phyloP scores from a whole-genome alignment of 2,329 filamentous ascomycete species.

The Claviceps purpurea region DNA sequence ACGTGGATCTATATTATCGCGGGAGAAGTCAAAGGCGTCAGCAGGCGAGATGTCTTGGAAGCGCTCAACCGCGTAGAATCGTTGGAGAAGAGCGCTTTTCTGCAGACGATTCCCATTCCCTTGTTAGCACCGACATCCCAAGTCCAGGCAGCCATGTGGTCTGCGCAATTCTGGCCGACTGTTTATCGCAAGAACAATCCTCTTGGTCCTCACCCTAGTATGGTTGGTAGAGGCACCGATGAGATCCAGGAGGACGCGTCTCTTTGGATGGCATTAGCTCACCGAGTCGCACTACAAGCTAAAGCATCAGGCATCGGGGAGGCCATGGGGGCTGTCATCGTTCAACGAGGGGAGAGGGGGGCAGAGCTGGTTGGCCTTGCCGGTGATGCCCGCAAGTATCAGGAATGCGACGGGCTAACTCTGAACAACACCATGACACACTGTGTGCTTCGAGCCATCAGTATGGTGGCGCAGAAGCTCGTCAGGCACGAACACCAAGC shows the following conservation, averaged over 20 bases:
- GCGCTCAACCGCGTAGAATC: constrained; percentile 35
- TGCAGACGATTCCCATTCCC: constrained; percentile 56
- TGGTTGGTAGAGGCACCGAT: constrained; percentile 55
- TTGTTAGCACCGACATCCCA: constrained; percentile 61
- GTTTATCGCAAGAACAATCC: constrained; percentile 81
- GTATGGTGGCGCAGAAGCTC: constrained; percentile 62
- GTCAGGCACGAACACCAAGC: constrained; percentile 39
- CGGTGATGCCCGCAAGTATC: constrained; percentile 60
- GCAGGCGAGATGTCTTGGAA: constrained; percentile 37
- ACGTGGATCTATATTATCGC: constrained; percentile 47
- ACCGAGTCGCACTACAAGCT: constrained; percentile 47
- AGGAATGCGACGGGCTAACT: constrained; percentile 30
- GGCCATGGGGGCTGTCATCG: constrained; percentile 59
- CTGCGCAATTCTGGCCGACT: constrained; percentile 66
- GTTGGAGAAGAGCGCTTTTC: constrained; percentile 38
- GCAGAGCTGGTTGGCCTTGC: constrained; percentile 56
- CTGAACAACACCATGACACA: constrained; percentile 67
- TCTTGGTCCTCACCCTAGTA: constrained; percentile 68
- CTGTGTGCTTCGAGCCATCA: constrained; percentile 64
- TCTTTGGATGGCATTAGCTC: constrained; percentile 55
- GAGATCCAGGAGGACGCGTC: constrained; percentile 52
- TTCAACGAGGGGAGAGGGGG: constrained; percentile 45
- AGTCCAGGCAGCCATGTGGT: constrained; percentile 63
- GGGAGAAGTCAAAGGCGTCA: constrained; percentile 36
- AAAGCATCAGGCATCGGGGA: constrained; percentile 48